Evolutionary conservation across 805 yeast species (phyloP).

Genomic region (Ogataea nitratoaversa): DNA sequence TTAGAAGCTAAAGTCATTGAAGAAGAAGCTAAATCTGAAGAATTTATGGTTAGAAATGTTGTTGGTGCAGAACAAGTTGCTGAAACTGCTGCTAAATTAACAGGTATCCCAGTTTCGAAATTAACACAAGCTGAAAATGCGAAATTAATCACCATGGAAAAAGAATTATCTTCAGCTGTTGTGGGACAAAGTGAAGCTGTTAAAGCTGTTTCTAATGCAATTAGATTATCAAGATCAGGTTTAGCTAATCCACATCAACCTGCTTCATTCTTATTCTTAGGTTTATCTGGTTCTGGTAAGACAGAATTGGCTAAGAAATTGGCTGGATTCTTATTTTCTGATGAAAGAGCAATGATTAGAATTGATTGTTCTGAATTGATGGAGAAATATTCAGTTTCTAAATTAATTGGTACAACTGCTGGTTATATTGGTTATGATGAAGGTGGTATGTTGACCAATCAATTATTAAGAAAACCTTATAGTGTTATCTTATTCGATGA

Average conservation of each 20-base stretch:
- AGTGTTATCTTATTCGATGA: conserved; percentile 96
- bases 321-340: conserved; percentile 94
- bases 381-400: conserved; percentile 94
- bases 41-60: conserved; percentile 76
- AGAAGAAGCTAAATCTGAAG: conserved; percentile 46
- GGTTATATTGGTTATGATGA: conserved; percentile 97
- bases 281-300: conserved; percentile 96
- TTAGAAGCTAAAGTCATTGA: conserved; percentile 76
- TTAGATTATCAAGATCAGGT: conserved; percentile 90
- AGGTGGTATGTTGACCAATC: conserved; percentile 95
- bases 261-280: conserved; percentile 89
- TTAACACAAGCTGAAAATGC: conserved; percentile 92
- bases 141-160: conserved; percentile 93
- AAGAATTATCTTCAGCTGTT: conserved; percentile 71
- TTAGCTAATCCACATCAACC: conserved; percentile 96
- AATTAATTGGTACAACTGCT: conserved; percentile 94
- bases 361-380: conserved; percentile 95
- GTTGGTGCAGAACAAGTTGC: conserved; percentile 58
- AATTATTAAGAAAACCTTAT: conserved; percentile 85
- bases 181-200: conserved; percentile 97
- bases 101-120: conserved; percentile 95
- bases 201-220: conserved; percentile 92
- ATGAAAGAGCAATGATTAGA: conserved; percentile 94
- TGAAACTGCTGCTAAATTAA: conserved; percentile 58
- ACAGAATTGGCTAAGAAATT: conserved; percentile 96